Percentiles rank a stretch among this genome's conserved stretches.
phyloP scores from a whole-genome alignment of 768 basidiomycete species.

The Lanmaoa rubissima region DNA sequence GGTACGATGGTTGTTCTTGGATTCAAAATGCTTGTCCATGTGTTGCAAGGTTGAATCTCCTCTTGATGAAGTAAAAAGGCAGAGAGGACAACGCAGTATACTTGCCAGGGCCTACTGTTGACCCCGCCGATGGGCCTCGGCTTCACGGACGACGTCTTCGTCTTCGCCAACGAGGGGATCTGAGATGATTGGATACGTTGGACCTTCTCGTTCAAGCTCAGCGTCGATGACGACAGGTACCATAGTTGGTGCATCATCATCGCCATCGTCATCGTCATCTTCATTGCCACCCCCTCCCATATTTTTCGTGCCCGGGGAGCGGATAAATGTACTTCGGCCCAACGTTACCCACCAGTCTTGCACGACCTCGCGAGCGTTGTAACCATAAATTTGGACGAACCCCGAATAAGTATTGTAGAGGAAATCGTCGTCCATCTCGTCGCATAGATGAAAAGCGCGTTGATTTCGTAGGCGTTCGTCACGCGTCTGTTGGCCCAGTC shows the following conservation, averaged over 20 bases:
- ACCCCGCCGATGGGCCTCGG: not conserved
- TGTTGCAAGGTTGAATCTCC: not conserved
- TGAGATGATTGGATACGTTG: slow-evolving; percentile 5
- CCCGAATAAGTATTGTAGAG: slow-evolving; percentile 48
- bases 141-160: slow-evolving; percentile 11
- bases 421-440: slow-evolving; percentile 38
- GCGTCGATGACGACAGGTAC: slow-evolving; percentile 11
- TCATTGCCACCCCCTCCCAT: not conserved
- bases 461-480: slow-evolving; percentile 35
- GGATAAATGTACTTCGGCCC: slow-evolving; percentile 31
- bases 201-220: slow-evolving; percentile 10
- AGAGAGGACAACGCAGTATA: not conserved
- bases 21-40: not conserved
- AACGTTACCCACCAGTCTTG: slow-evolving; percentile 64
- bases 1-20: not conserved
- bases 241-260: not conserved
- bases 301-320: not conserved
- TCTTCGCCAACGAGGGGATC: slow-evolving; percentile 15
- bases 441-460: slow-evolving; percentile 36
- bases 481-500: slow-evolving; percentile 43
- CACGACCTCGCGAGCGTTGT: slow-evolving; percentile 51
- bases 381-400: slow-evolving; percentile 46
- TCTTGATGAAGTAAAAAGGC: not conserved
- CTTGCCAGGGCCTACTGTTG: not conserved
- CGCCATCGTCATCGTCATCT: not conserved